Evolutionary conservation across 2,329 filamentous ascomycete genomes (phyloP).

Genomic region (Massarina eburnea): DNA sequence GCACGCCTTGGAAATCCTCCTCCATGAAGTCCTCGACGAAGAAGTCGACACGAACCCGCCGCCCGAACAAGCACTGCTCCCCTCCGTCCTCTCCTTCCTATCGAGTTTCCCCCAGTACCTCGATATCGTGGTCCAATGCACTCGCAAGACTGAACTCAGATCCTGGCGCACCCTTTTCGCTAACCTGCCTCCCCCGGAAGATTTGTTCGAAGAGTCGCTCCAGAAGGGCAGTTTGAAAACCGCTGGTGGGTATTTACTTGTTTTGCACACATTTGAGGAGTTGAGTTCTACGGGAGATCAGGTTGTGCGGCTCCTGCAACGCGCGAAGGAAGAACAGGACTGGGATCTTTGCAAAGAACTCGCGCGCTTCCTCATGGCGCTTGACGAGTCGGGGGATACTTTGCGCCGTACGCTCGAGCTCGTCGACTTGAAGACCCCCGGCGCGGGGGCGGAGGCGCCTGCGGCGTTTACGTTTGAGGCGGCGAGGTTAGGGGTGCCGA

Average conservation of each 20-base stretch:
- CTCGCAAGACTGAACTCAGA: slow-evolving; percentile 91
- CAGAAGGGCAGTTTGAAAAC: slow-evolving; percentile 86
- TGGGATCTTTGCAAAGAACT: slow-evolving; percentile 97
- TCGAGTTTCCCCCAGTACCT: slow-evolving; percentile 73
- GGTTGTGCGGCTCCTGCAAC: slow-evolving; percentile 75
- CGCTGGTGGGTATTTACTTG: slow-evolving; percentile 92
- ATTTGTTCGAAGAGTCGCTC: slow-evolving; percentile 90
- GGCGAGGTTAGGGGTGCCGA: slow-evolving; percentile 31
- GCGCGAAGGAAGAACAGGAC: slow-evolving; percentile 81
- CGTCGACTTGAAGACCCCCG: slow-evolving; percentile 39
- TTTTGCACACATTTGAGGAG: slow-evolving; percentile 77
- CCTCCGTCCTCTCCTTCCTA: slow-evolving; percentile 56
- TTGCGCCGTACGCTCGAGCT: slow-evolving; percentile 70
- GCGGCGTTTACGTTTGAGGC: slow-evolving; percentile 37
- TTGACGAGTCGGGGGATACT: slow-evolving; percentile 83
- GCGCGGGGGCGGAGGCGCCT: slow-evolving; percentile 21
- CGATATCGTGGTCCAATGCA: slow-evolving; percentile 95
- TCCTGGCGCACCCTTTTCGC: slow-evolving; percentile 94
- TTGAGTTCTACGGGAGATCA: slow-evolving; percentile 67
- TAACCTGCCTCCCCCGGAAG: slow-evolving; percentile 84
- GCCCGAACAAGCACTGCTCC: slow-evolving; percentile 52
- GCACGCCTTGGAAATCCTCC: slow-evolving; percentile 85
- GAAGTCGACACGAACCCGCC: slow-evolving; percentile 73
- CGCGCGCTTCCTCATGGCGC: slow-evolving; percentile 88
- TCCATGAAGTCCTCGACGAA: slow-evolving; percentile 92